Percentiles rank a stretch among this genome's conserved stretches.
phyloP scores from a whole-genome alignment of 257 asterid genomes.

The Hygrophila difformis region DNA sequence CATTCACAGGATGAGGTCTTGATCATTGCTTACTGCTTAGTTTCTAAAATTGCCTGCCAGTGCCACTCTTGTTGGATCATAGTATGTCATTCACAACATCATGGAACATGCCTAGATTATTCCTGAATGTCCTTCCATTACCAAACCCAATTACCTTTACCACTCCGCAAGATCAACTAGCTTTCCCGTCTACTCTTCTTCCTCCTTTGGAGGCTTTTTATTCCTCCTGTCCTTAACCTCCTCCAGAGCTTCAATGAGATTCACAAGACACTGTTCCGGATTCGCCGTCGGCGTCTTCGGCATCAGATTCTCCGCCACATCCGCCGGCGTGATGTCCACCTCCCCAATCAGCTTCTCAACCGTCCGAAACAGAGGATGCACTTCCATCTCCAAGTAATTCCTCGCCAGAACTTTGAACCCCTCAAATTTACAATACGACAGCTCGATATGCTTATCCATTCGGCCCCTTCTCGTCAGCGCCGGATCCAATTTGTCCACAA shows the following conservation, averaged over 20 bases:
- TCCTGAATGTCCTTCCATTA: no score
- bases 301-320: conserved; percentile 32
- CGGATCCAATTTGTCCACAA: conserved; percentile 27
- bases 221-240: conserved; percentile 14
- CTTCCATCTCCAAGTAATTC: conserved; percentile 31
- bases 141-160: no score
- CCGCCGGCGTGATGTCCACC: conserved; percentile 30
- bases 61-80: no score
- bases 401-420: conserved; percentile 30
- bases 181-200: conserved; percentile 5
- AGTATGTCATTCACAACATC: no score
- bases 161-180: no score
- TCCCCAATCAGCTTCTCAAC: conserved; percentile 23
- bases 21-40: no score
- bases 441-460: conserved; percentile 31
- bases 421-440: conserved; percentile 26
- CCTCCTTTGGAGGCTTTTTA: neutral
- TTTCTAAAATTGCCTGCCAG: no score
- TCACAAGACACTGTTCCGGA: conserved; percentile 19
- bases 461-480: conserved; percentile 31
- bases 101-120: no score
- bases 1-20: no score
- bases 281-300: conserved; percentile 24
- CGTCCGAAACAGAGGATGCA: conserved; percentile 15
- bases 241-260: conserved; percentile 21